phyloP scores from a whole-genome alignment of 169 alveolate genomes.

The Plasmodium coatneyi region DNA sequence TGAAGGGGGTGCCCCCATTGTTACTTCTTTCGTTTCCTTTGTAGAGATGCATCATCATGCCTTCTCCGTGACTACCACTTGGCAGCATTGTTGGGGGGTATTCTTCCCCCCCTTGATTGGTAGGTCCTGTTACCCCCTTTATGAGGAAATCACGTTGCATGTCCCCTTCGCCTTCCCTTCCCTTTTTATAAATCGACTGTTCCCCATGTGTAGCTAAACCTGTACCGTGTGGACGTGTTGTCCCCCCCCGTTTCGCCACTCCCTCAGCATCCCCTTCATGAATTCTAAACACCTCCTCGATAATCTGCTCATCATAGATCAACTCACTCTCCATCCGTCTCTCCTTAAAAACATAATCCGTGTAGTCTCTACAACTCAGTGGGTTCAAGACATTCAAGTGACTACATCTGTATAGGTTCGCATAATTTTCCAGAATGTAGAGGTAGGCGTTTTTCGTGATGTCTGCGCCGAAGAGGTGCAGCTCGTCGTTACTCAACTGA shows the following conservation, averaged over 20 bases:
- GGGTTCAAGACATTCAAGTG: slow-evolving; percentile 7
- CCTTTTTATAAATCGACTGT: neutral
- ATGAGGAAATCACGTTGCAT: neutral
- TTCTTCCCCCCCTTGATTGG: neutral
- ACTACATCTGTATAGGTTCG: neutral
- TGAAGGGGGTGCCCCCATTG: neutral
- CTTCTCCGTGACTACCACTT: neutral
- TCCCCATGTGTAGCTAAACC: neutral
- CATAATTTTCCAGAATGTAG: slow-evolving; percentile 30
- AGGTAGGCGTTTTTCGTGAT: slow-evolving; percentile 30
- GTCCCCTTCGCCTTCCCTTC: neutral
- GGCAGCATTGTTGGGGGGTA: neutral
- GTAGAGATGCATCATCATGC: neutral
- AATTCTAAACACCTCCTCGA: slow-evolving; percentile 14
- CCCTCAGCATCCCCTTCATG: neutral
- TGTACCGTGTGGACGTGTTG: neutral
- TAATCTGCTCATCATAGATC: slow-evolving; percentile 41
- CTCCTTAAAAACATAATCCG: slow-evolving; percentile 33
- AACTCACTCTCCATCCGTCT: slow-evolving; percentile 23
- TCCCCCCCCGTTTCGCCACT: neutral
- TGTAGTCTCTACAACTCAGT: slow-evolving; percentile 25
- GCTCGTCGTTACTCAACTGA: neutral
- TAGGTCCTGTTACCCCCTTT: neutral
- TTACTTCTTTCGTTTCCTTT: neutral
- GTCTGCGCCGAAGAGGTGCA: slow-evolving; percentile 42